Evolutionary conservation across 768 basidiomycete genomes (phyloP), one percentile per base, ranked within the genome.

Genomic region (Pluteus cervinus): DNA sequence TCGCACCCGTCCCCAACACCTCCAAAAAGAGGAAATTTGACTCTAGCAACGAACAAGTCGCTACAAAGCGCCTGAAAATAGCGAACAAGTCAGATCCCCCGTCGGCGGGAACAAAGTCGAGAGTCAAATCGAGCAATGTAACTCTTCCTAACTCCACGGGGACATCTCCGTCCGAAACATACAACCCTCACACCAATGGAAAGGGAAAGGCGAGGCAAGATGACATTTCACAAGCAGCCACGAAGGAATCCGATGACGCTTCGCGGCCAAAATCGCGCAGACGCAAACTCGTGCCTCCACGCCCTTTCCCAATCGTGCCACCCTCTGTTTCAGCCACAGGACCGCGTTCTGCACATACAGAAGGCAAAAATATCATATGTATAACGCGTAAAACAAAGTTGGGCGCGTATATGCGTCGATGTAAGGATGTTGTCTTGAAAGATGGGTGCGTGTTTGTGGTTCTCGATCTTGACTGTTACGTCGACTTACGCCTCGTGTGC

Each of bases 291-390:
- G 72, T 68, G 3, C 83, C 88, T 8, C 70, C 76, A 6, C 72
- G 85, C 24, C 88, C 87, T 3, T 87, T 78, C 53, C 82, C 87
- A 22, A 78, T 78, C 0, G 82, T 90, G 4, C 73, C 86, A 21
- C 57, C 70, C 1, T 80, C 81, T n/a, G 81, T 79, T 15, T 81
- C 81, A 41, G 83, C 82, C 4, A 86, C 86, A 1, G 87, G 87
- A 1, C 86, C 88, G 17, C 79, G 76, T 23, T 88, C 87, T 5
- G 71, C 77, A 23, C 85, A 85, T 45, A 75, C 67, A 31, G 83
- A 88, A 53, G 87, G 86, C 41, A 89, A 86, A 54, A 88, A 87
- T 48, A 65, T 75, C 48, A 80, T 91, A 36, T 87, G 86, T 43
- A 42, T 91, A 44, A 83, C 86, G 45, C 83, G 88, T 30, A 86